phyloP scores from a whole-genome alignment of 768 basidiomycete genomes.

The Phanerochaete sordida region DNA sequence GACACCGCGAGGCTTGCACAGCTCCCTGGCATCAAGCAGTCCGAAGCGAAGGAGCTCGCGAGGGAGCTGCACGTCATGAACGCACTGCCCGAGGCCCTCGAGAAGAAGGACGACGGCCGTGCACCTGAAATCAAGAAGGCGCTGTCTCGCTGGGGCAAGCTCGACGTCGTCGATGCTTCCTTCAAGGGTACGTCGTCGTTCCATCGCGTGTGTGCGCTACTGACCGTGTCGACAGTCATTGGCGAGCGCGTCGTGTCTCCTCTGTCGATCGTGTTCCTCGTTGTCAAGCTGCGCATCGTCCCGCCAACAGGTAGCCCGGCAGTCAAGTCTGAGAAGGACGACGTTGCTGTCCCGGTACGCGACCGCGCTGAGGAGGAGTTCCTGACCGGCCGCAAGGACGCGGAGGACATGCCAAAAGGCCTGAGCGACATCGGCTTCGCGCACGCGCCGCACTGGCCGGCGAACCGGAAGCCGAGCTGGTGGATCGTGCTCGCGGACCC shows the following conservation, averaged over 20 bases:
- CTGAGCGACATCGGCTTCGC: constrained; percentile 51
- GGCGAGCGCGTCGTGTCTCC: constrained; percentile 88
- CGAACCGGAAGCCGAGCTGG: constrained; percentile 88
- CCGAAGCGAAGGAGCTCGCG: constrained; percentile 43
- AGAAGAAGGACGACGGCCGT: constrained; percentile 48
- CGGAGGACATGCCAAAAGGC: constrained; percentile 52
- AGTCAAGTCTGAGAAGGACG: constrained; percentile 30
- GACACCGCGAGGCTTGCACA: constrained; percentile 54
- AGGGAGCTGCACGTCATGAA: constrained; percentile 36
- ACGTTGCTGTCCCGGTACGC: constrained; percentile 47
- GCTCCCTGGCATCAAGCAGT: constrained; percentile 65
- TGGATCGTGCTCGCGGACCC: constrained; percentile 90
- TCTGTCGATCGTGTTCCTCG: constrained; percentile 81
- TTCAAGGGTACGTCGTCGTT: constrained; percentile 68
- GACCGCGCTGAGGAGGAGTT: constrained; percentile 58
- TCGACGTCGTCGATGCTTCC: constrained; percentile 75
- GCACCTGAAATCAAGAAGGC: constrained; percentile 57
- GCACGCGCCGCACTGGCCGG: constrained; percentile 95
- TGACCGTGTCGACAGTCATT: constrained; percentile 55
- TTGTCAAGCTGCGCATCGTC: constrained; percentile 76
- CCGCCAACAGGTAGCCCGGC: constrained; percentile 38
- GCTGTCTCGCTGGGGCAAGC: constrained; percentile 63
- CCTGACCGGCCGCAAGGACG: constrained; percentile 55
- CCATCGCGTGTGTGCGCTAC: not conserved
- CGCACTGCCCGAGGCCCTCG: constrained; percentile 46